Conservation (phyloP, 352 stramenopile genomes). For the Phytophthora lateralis region DNA sequence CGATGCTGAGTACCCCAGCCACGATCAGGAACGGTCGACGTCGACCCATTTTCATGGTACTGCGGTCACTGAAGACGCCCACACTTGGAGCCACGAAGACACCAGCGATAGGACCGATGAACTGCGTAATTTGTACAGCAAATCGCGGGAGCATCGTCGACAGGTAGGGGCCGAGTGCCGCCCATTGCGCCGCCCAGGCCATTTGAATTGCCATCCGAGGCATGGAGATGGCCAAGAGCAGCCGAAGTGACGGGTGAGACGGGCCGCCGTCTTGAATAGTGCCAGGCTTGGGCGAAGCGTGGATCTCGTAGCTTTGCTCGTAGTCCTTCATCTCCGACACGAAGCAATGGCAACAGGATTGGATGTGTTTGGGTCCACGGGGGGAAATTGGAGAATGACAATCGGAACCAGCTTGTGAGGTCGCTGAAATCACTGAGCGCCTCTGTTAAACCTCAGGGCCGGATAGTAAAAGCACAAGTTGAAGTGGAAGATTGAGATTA, state of each 20-base stretch:
- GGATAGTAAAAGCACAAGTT: conserved; percentile 7
- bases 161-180: conserved; percentile 54
- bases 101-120: conserved; percentile 54
- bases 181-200: conserved; percentile 64
- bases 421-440: neutral
- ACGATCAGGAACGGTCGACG: conserved; percentile 48
- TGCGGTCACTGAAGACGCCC: conserved; percentile 57
- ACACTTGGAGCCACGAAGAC: conserved; percentile 55
- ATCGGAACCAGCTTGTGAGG: neutral
- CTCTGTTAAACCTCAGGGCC: neutral
- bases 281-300: conserved; percentile 28
- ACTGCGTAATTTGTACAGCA: conserved; percentile 53
- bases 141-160: conserved; percentile 48
- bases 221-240: conserved; percentile 51
- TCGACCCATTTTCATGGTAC: conserved; percentile 38
- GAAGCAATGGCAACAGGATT: neutral
- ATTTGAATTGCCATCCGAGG: conserved; percentile 61
- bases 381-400: conserved; percentile 18
- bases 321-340: conserved; percentile 23
- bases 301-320: conserved; percentile 27
- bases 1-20: conserved; percentile 36
- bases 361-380: neutral
- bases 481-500: conserved; percentile 5
- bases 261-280: conserved; percentile 2
- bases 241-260: conserved; percentile 38